Percentiles rank a stretch among this genome's conserved stretches.
phyloP scores from a whole-genome alignment of 805 yeast genomes.

The Lipomyces orientalis region DNA sequence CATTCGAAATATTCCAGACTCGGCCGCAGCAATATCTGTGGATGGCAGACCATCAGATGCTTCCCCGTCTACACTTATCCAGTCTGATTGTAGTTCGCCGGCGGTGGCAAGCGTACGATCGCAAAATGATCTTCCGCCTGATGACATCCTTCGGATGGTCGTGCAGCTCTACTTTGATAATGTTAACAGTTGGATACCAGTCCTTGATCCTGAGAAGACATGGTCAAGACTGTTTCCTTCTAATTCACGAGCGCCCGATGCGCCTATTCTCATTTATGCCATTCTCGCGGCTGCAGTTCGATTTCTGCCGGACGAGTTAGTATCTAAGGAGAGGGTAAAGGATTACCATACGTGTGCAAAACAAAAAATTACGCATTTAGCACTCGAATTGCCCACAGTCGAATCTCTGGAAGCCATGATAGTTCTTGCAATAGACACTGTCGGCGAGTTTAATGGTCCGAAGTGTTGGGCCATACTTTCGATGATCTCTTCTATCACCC shows the following conservation, averaged over 20 bases:
- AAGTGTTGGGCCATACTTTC: constrained; percentile 42
- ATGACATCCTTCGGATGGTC: constrained; percentile 43
- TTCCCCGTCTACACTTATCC: too few species aligned
- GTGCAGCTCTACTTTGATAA: constrained; percentile 76
- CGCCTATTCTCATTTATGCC: constrained; percentile 34
- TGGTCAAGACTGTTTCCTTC: constrained; percentile 13
- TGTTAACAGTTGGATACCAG: constrained; percentile 83
- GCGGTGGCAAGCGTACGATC: too few species aligned
- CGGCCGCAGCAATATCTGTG: neutral
- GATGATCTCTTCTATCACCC: constrained; percentile 39
- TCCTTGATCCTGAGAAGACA: constrained; percentile 55
- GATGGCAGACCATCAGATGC: neutral
- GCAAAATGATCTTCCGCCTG: constrained; percentile 26
- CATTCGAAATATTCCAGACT: too few species aligned
- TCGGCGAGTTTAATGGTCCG: constrained; percentile 42
- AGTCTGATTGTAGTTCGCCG: too few species aligned
- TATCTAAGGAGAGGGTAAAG: constrained; percentile 20
- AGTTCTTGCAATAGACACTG: constrained; percentile 39
- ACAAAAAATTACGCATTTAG: constrained; percentile 36
- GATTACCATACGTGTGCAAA: constrained; percentile 36
- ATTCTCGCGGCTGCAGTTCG: constrained; percentile 38
- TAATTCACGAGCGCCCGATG: constrained; percentile 1
- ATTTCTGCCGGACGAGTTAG: constrained; percentile 27
- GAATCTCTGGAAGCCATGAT: constrained; percentile 40
- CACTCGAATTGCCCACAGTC: constrained; percentile 38